Evolutionary conservation across 805 yeast species (phyloP), one percentile per base, ranked within the genome.

Genomic region (Metschnikowia reukaufii): DNA sequence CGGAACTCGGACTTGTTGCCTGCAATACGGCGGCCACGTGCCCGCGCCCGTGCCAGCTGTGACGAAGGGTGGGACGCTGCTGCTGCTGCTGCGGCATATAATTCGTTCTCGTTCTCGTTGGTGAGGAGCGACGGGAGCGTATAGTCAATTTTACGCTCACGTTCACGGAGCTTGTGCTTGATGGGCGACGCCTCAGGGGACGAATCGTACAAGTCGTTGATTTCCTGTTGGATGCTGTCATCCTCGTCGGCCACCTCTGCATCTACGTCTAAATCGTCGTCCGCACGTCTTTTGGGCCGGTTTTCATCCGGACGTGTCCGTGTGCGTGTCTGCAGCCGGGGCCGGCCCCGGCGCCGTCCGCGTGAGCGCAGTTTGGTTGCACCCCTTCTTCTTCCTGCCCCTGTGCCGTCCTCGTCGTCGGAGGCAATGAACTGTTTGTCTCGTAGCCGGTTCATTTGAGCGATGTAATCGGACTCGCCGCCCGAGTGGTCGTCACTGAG

Each of bases 61-160:
- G 57, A 40, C 9, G 54, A 47, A 2, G 42, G 38, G 23, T 30
- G 51, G n/a, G n/a, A n/a, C n/a, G n/a, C n/a, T n/a, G n/a, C n/a
- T n/a, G n/a, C n/a, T n/a, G n/a, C n/a, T 7, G 38, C 47, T 29
- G 45, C 44, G 10, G 51, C 43, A 36, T 51, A 47, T 16, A 52
- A 36, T 12, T 42, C 68, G 49, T 46, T 51, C 55, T 68, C 77
- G 33, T 55, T 54, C 42, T 76, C 81, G 45, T 67, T 68, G 18
- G 73, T 55, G 3, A 88, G 71, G 4, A 96, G 96, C 1, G 96
- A 96, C 0, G 96, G 92, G 8, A 90, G 73, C 12, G 84, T 78
- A 62, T 90, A 90, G 60, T 90, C 86, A 9, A 91, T 82, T 21
- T 62, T 63, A 39, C 83, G 82, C 15, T 64, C 67, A 47, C 90